Evolutionary conservation across 2,329 filamentous ascomycete genomes (phyloP), one percentile per base, ranked within the genome.

Genomic region (Colletotrichum camelliae): DNA sequence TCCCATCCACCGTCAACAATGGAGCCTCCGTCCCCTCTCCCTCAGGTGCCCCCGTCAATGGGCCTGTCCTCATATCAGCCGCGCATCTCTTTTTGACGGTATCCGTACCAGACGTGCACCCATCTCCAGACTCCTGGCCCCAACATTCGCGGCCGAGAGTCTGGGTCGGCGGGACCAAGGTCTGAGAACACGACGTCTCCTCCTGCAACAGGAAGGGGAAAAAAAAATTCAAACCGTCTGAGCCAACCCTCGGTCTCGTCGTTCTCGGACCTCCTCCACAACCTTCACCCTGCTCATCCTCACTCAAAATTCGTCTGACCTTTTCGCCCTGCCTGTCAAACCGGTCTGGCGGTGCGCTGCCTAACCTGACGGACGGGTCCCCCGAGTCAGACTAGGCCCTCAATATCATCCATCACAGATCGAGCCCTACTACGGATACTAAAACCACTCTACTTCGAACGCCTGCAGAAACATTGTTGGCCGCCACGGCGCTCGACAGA

Each of bases 251-350:
- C 64, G 33, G 73, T 37, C 69, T 72, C 57, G 33, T 62, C 64
- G 33, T 70, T 31, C 69, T 72, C 57, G 69, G 73, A 43, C 69
- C 73, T 67, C 73, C 69, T 67, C 72, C 62, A 55, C 69, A 52
- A 9, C 33, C 69, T 48, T 43, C 68, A 27, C 31, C 61, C 60
- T 33, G 31, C 35, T 21, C n/a, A 48, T 21, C 57, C 33, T 70
- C 67, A 31, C 66, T 64, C 69, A 75, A 65, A 48, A 67, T 75
- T 72, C 73, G 55, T 75, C 73, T 68, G 69, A 73, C 69, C 55
- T 75, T 72, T 67, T 43, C n/a, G 69, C 57, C 57, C 39, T 68
- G 31, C 52, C 70, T 75, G 73, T 75, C 73, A 75, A 75, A 68
- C 69, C 73, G 43, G 39, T 31, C 61, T 72, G 64, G 29, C 67